Evolutionary conservation across 169 alveolate species (phyloP).

Genomic region (Eimeria tenella): DNA sequence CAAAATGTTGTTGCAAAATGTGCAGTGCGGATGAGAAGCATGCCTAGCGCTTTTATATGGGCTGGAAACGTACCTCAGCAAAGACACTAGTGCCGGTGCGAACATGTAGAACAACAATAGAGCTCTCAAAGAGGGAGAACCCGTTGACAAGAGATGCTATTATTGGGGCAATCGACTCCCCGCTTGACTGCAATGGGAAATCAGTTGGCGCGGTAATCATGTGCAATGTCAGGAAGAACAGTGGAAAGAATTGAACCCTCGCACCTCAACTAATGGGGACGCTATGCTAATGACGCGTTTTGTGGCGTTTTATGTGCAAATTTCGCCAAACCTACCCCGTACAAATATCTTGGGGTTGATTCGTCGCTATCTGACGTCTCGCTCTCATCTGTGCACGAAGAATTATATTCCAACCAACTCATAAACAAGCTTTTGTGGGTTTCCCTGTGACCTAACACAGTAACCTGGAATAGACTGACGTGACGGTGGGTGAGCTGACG

Average conservation of each 20-base stretch:
- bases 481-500: not conserved
- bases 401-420: too few species aligned
- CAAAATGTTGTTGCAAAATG: not conserved
- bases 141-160: slow-evolving; percentile 87
- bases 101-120: slow-evolving; percentile 85
- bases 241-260: too few species aligned
- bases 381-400: slow-evolving; percentile 34
- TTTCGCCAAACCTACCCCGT: slow-evolving; percentile 1
- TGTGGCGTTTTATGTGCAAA: too few species aligned
- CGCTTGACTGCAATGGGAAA: slow-evolving; percentile 76
- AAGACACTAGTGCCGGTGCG: slow-evolving; percentile 86
- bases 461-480: too few species aligned
- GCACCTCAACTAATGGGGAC: too few species aligned
- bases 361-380: slow-evolving; percentile 46
- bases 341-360: slow-evolving; percentile 31
- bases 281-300: too few species aligned
- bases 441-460: too few species aligned
- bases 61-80: slow-evolving; percentile 81
- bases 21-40: not conserved
- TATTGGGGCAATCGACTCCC: slow-evolving; percentile 84
- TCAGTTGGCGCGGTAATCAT: not conserved
- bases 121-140: slow-evolving; percentile 85
- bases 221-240: too few species aligned
- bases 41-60: not conserved
- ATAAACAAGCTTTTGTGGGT: too few species aligned